Base-by-base conservation (phyloP, 768 basidiomycete genomes). In the Lactarius quietus region DNA sequence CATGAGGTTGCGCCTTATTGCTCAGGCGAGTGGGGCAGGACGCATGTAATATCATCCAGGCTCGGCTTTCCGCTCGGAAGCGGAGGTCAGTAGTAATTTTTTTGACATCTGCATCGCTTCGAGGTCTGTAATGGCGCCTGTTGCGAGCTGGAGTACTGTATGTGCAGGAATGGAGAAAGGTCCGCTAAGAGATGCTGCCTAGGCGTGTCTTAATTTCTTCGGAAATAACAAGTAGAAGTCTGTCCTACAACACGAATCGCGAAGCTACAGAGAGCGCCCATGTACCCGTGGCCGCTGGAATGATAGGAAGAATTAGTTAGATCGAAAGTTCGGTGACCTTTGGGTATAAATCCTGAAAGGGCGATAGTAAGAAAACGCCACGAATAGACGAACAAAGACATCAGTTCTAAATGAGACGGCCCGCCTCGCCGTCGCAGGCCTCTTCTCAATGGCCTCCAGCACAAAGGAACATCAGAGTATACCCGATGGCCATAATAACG, bases 361-460 rank as follows among this genome's bases (percentile, higher is more conserved):
- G 39, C 39, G 39, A 41, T 18, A 41, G 6, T 15, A 39, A 15
- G 12, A 39, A 17, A 39, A 39, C 14, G 15, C 14, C 38, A 10
- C 10, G 36, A 12, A 10, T 3, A 8, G 33, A 38, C 39, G 6
- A 41, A 41, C 3, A 18, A 18, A 41, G 39, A 6, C 39, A 41
- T 41, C 18, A 15, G 18, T 39, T 17, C 17, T 10, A 41, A 41
- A 41, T 14, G 20, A 41, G 3, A n/a, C 28, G n/a, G 33, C 17
- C 56, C 45, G 45, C 45, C 43, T 48, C 23, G 23, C 45, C 23
- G 31, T 15, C 6, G 15, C 3, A 9, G 31, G 53, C 23, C 17
- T 12, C 36, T 36, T 26, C 7, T 59, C 38, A 33, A 66, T 66
- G 65, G 7, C 48, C 31, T 66, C 56, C 28, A 36, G 55, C 33